Evolutionary conservation across 164 flowering plant species (phyloP), one percentile per base, ranked within the genome.

Genomic region (Vitis vinifera): DNA sequence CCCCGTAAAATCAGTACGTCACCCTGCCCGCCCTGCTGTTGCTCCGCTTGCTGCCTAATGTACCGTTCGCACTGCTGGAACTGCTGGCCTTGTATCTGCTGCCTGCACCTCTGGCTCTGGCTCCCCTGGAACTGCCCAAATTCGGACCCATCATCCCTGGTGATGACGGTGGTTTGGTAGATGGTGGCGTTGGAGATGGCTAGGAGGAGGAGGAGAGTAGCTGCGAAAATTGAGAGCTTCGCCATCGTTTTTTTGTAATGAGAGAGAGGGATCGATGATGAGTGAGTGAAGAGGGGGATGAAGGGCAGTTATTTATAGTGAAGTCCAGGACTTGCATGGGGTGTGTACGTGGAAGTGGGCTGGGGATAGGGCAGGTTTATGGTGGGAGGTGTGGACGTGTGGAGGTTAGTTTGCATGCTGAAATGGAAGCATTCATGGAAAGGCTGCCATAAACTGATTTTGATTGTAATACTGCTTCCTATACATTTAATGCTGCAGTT

Each of bases 151-250:
- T 64, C 68, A 51, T 47, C 63, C 13, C 55, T 57, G 47, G 57
- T 57, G 56, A 75, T 63, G 14, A 66, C 9, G 63, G 53, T 72
- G 59, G 75, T 72, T 7, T 65, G 71, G 75, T 56, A 57, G 67
- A 51, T 37, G 8, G 72, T 30, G 65, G 69, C 67, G 62, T 60
- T 51, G 56, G 60, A 10, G 11, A 66, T 13, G 44, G 52, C 15
- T 19, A 66, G 65, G 57, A 72, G 14, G 31, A 48, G 12, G 13
- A 65, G 44, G 19, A 66, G 12, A 51, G 57, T 59, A 9, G 65
- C 59, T 2, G 37, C n/a, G 31, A 51, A 16, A 37, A 62, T 7
- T 1, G 12, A 15, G 57, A 56, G 56, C 57, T 58, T 66, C 37
- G 66, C 69, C 70, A 72, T 66, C 15, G 51, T 48, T 12, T n/a